Percentiles rank a stretch among this genome's conserved stretches.
Evolutionary conservation across 148 eudicot genomes (phyloP).

Genomic region (Amaranthus hypochondriacus): DNA sequence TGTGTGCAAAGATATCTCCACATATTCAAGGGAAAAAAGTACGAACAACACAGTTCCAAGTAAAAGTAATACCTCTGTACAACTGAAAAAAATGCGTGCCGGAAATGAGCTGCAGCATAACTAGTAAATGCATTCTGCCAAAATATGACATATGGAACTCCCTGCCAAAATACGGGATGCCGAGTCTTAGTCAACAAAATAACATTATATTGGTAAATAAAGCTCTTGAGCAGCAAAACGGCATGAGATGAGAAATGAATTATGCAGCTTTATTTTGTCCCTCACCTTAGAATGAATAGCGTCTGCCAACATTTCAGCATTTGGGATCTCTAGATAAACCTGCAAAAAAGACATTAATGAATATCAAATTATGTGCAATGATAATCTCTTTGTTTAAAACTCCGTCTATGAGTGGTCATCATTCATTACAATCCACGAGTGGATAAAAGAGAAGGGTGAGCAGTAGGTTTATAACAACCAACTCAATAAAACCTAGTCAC

Average conservation of each 20-base stretch:
- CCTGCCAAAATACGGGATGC: conserved; percentile 40
- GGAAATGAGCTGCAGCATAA: conserved; percentile 80
- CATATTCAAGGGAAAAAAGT: neutral
- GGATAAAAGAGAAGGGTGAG: too few relatives aligned
- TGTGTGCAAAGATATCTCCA: neutral
- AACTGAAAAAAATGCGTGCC: conserved; percentile 75
- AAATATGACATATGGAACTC: conserved; percentile 76
- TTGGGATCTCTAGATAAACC: conserved; percentile 89
- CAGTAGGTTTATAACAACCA: too few relatives aligned
- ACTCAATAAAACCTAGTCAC: too few relatives aligned
- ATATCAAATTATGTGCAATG: neutral
- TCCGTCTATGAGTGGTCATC: too few relatives aligned
- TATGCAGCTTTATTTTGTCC: neutral
- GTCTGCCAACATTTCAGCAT: conserved; percentile 70
- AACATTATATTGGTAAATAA: too few relatives aligned
- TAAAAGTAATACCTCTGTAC: conserved; percentile 61
- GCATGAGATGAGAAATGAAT: neutral
- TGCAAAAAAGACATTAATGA: conserved; percentile 27
- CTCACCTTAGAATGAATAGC: conserved; percentile 75
- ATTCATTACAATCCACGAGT: too few relatives aligned
- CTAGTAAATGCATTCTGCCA: conserved; percentile 69
- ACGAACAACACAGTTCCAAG: neutral
- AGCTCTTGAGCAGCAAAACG: neutral
- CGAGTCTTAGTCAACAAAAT: conserved; percentile 7
- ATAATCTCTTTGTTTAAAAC: neutral